Percentiles rank a stretch among this genome's conserved stretches.
Evolutionary conservation across 768 basidiomycete species (phyloP).

Genomic region (Boletus sp.): DNA sequence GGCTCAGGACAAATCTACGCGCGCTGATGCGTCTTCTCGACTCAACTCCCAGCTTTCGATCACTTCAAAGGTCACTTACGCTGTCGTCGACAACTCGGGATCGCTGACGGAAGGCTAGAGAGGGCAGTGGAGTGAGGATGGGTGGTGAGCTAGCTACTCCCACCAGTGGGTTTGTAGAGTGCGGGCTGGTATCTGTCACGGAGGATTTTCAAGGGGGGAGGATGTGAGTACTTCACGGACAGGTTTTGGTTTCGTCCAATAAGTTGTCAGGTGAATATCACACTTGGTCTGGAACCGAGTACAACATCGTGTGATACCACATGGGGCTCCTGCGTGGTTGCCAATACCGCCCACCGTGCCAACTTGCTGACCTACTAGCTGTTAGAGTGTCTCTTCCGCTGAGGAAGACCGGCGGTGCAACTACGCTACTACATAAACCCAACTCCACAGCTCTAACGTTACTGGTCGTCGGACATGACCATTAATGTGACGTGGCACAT

Average conservation of each 20-base stretch:
- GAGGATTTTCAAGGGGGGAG: slow-evolving; percentile 28
- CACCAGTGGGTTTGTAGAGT: slow-evolving; percentile 51
- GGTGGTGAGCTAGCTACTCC: slow-evolving; percentile 61
- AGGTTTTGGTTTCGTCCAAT: too few species aligned
- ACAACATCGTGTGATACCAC: too few species aligned
- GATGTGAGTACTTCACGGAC: background rate
- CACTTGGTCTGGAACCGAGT: background rate
- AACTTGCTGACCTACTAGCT: too few species aligned
- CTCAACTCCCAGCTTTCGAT: slow-evolving; percentile 82
- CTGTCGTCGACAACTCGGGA: slow-evolving; percentile 89
- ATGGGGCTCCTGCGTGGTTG: too few species aligned
- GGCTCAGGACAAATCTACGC: slow-evolving; percentile 64
- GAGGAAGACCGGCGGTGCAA: too few species aligned
- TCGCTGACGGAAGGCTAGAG: slow-evolving; percentile 44
- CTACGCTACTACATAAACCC: too few species aligned
- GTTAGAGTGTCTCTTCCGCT: too few species aligned
- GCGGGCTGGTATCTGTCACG: slow-evolving; percentile 41
- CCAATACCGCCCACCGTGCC: too few species aligned
- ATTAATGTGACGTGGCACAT: too few species aligned
- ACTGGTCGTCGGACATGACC: too few species aligned
- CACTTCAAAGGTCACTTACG: slow-evolving; percentile 68
- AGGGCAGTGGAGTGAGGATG: slow-evolving; percentile 55
- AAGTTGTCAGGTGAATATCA: background rate
- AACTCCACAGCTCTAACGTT: too few species aligned
- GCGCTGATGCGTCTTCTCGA: slow-evolving; percentile 68